Percentiles rank a stretch among this genome's conserved stretches.
Evolutionary conservation across 1,284 basidiomycete genomes (phyloP).

Genomic region (Agroathelia rolfsii): DNA sequence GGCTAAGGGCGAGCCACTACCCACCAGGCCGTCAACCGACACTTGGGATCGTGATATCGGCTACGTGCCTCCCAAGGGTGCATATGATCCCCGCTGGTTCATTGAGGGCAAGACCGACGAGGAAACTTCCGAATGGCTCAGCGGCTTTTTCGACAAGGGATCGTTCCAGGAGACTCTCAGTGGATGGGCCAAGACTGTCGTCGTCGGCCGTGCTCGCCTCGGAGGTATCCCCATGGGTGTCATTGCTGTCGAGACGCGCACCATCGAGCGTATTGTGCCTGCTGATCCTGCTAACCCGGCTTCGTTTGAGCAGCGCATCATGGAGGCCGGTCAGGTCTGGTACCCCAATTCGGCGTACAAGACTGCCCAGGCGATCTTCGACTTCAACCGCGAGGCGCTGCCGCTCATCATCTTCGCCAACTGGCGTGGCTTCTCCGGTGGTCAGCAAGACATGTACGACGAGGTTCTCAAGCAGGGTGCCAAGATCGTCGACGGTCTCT

Average conservation of each 20-base stretch:
- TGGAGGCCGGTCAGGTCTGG: slow-evolving; percentile 99
- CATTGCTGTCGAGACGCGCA: slow-evolving; percentile 97
- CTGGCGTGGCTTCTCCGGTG: slow-evolving; percentile 99
- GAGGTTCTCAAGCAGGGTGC: slow-evolving; percentile 91
- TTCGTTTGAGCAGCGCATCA: slow-evolving; percentile 95
- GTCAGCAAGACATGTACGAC: slow-evolving; percentile 98
- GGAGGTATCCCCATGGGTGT: slow-evolving; percentile 97
- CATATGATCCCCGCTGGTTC: slow-evolving; percentile 98
- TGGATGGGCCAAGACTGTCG: slow-evolving; percentile 98
- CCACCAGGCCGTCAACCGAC: slow-evolving; percentile 65
- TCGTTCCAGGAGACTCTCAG: slow-evolving; percentile 95
- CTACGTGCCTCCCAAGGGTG: slow-evolving; percentile 86
- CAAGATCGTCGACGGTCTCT: slow-evolving; percentile 97
- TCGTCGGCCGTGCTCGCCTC: slow-evolving; percentile 90
- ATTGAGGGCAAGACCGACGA: slow-evolving; percentile 91
- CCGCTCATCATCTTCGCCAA: slow-evolving; percentile 99
- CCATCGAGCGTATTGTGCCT: slow-evolving; percentile 92
- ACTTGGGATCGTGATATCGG: slow-evolving; percentile 89
- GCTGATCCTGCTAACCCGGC: slow-evolving; percentile 98
- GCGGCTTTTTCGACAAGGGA: slow-evolving; percentile 94
- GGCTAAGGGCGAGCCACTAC: slow-evolving; percentile 67
- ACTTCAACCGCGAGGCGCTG: slow-evolving; percentile 94
- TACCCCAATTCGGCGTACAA: slow-evolving; percentile 99
- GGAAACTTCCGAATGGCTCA: slow-evolving; percentile 62
- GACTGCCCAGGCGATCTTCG: slow-evolving; percentile 98